A percentile compares a stretch with the other conserved stretches of the same genome.
phyloP scores from a whole-genome alignment of 2,329 filamentous ascomycete species.

The Truncatella angustata region DNA sequence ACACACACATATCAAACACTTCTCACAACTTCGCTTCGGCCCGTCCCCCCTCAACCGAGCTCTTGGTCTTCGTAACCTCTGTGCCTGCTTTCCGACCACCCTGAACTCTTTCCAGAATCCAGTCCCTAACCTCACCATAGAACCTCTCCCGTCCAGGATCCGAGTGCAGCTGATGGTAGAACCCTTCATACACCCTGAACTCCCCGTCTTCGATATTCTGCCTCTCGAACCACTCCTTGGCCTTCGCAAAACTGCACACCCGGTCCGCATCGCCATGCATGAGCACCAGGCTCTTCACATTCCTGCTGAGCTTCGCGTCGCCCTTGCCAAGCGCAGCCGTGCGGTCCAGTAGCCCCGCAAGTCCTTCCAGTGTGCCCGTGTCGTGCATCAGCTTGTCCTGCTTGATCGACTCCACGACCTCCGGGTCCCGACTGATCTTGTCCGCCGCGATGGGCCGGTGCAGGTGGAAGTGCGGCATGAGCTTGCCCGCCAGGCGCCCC shows the following conservation, averaged over 20 bases:
- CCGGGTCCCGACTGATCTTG: conserved; percentile 66
- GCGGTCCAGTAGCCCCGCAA: conserved; percentile 76
- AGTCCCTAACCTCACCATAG: conserved; percentile 60
- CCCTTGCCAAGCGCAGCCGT: conserved; percentile 59
- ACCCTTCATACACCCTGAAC: conserved; percentile 73
- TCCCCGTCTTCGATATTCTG: conserved; percentile 63
- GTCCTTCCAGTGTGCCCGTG: conserved; percentile 79
- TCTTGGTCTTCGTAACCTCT: background rate
- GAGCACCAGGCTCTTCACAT: conserved; percentile 66
- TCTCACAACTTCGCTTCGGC: background rate
- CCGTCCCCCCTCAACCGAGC: background rate
- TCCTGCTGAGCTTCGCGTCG: conserved; percentile 46
- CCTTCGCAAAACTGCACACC: conserved; percentile 64
- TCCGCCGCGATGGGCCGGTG: conserved; percentile 62
- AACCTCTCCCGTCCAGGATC: conserved; percentile 56
- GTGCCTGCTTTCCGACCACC: conserved; percentile 3
- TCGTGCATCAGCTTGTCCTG: conserved; percentile 75
- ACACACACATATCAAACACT: background rate
- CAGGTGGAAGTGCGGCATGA: conserved; percentile 69
- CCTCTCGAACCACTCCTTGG: conserved; percentile 60
- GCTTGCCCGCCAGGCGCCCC: conserved; percentile 64
- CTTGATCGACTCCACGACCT: conserved; percentile 56
- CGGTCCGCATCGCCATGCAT: conserved; percentile 75
- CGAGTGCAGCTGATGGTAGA: conserved; percentile 71
- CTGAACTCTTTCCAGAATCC: conserved; percentile 54